phyloP scores from a whole-genome alignment of 2,329 filamentous ascomycete genomes.

The Aureobasidium sp. region DNA sequence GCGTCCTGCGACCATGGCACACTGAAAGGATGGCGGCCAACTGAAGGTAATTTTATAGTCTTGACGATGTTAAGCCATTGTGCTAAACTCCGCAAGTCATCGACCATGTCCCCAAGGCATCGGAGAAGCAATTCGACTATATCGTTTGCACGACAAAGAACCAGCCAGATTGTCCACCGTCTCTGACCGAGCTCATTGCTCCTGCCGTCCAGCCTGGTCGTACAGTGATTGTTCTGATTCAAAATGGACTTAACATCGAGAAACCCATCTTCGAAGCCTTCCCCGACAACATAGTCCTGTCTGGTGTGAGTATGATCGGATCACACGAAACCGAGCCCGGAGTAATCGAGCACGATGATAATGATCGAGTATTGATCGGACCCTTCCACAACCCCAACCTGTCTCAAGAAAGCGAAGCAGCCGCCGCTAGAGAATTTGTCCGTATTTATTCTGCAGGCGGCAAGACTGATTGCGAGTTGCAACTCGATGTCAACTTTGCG shows the following conservation, averaged over 20 bases:
- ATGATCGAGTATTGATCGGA: slow-evolving; percentile 44
- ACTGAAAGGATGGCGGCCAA: slow-evolving; percentile 45
- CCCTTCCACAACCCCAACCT: slow-evolving; percentile 38
- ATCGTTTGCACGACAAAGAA: slow-evolving; percentile 53
- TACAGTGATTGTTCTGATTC: slow-evolving; percentile 49
- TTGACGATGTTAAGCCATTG: neutral
- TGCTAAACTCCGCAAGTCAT: slow-evolving; percentile 33
- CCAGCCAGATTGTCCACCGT: slow-evolving; percentile 45
- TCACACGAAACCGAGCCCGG: slow-evolving; percentile 41
- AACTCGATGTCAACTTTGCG: slow-evolving; percentile 33
- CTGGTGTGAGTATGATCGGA: slow-evolving; percentile 46
- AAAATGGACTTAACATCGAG: slow-evolving; percentile 56
- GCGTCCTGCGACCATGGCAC: slow-evolving; percentile 50
- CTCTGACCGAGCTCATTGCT: slow-evolving; percentile 39
- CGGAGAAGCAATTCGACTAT: slow-evolving; percentile 42
- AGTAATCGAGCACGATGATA: slow-evolving; percentile 46
- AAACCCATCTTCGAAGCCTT: slow-evolving; percentile 44
- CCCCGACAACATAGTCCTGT: slow-evolving; percentile 45
- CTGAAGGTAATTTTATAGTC: neutral
- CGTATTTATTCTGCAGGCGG: slow-evolving; percentile 39
- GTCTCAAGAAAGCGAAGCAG: slow-evolving; percentile 21
- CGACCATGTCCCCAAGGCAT: slow-evolving; percentile 43
- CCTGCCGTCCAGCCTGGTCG: slow-evolving; percentile 42
- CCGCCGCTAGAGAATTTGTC: slow-evolving; percentile 38
- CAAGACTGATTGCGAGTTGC: slow-evolving; percentile 37